Evolutionary conservation across 371 early-diverging fungal species (phyloP), one percentile per base, ranked within the genome.

Genomic region (Dinochytrium kinnereticum): DNA sequence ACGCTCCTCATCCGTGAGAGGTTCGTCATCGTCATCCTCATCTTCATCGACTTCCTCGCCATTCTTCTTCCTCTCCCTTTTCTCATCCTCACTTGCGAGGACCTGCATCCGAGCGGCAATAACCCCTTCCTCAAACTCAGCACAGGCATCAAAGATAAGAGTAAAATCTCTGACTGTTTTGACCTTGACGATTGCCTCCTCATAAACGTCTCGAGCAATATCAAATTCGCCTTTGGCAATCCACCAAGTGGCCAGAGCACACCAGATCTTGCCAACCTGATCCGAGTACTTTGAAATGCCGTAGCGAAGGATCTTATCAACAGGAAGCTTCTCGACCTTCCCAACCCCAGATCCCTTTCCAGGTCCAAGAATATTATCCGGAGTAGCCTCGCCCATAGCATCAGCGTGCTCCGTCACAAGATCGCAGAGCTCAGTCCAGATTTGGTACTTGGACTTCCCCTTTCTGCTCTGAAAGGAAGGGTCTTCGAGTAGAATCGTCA

Each of bases 141-240:
- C 93, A 75, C 96, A 98, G 1, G 96, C 92, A 72, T 99, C 97
- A 83, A 97, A 99, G 53, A 99, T 91, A 73, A 93, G 90, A 0
- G 96, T 91, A 69, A 99, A 99, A 80, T 98, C 98, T 28, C 94
- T 89, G n/a, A 97, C 94, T 0, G 94, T 96, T 78, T 81, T 85
- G 19, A 97, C 98, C 0, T 85, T 85, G 0, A 84, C 85, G 51
- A 98, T 84, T 0, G 93, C 98, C 78, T 98, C 96, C 83, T 97
- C 98, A 74, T 91, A 98, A 1, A 97, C 92, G 78, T 95, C 97
- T 21, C 96, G 81, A 0, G 95, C 92, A 76, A 81, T 91, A 76
- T 97, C 98, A 64, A 93, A 84, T 69, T 91, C 89, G 21, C 90
- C 91, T 59, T 87, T 83, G 51, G 91, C 85, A 39, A 95, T 92